These are phyloP conservation scores for Herpetospermum pedunculosum DNA, from an alignment of 306 rosid genomes.

Conservation along the genomic window DNA sequence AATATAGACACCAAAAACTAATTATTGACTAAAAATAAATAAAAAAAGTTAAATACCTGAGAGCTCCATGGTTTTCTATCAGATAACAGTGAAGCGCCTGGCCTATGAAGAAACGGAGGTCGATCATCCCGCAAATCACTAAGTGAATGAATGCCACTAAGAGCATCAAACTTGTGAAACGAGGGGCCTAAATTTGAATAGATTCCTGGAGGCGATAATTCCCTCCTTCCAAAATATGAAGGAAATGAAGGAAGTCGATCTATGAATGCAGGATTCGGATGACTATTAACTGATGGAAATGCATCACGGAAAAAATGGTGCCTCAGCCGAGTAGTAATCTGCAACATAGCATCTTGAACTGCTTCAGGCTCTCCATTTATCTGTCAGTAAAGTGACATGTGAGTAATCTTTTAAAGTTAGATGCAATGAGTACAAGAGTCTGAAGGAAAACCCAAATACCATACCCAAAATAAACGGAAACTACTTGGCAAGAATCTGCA, in stretches of 20 bases:
- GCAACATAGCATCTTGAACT: constrained; percentile 82
- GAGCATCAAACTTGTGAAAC: constrained; percentile 42
- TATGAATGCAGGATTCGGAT: constrained; percentile 54
- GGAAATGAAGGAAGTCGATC: constrained; percentile 68
- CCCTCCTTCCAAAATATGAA: constrained; percentile 62
- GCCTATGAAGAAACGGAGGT: constrained; percentile 55
- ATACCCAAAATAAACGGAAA: constrained; percentile 1
- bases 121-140: constrained; percentile 56
- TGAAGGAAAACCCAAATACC: neutral
- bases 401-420: neutral
- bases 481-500: neutral
- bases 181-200: constrained; percentile 64
- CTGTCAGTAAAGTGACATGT: constrained; percentile 32
- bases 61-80: constrained; percentile 88
- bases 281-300: constrained; percentile 58
- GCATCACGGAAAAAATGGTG: constrained; percentile 69
- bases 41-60: constrained; percentile 42
- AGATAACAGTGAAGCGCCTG: constrained; percentile 45
- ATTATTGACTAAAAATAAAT: neutral
- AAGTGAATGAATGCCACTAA: constrained; percentile 40
- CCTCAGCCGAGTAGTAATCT: constrained; percentile 69
- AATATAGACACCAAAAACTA: constrained; percentile 2
- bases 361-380: constrained; percentile 82
- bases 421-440: neutral
- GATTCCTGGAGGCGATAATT: constrained; percentile 77